These are phyloP conservation scores for Naganishia albida DNA, from an alignment of 1,284 basidiomycete genomes.

Conservation along the genomic window DNA sequence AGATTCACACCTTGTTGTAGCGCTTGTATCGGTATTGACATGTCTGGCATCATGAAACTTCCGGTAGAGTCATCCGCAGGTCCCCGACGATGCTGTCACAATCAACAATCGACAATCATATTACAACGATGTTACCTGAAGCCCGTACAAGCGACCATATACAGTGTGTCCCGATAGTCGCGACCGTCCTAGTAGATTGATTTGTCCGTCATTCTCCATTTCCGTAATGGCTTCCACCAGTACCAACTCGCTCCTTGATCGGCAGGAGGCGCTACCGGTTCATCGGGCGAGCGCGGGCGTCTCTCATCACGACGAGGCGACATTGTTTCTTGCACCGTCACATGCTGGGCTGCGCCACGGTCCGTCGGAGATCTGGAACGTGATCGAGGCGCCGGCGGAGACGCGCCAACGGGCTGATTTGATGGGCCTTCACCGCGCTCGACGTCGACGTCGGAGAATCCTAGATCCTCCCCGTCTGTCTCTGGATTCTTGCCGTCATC, in stretches of 20 bases:
- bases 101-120: not conserved
- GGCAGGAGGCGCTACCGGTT: not conserved
- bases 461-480: slow-evolving; percentile 16
- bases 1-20: slow-evolving; percentile 13
- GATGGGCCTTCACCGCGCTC: slow-evolving; percentile 18
- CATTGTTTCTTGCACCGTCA: not conserved
- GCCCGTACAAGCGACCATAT: not conserved
- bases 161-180: not conserved
- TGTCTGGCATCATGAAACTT: not conserved
- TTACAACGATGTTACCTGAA: slow-evolving; percentile 5
- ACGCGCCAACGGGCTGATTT: not conserved
- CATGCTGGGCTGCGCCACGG: not conserved
- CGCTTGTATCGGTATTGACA: slow-evolving; percentile 20
- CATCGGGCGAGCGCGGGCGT: not conserved
- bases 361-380: slow-evolving; percentile 22
- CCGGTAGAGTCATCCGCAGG: not conserved
- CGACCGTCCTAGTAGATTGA: slow-evolving; percentile 9
- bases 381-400: not conserved
- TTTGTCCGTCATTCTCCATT: slow-evolving; percentile 26
- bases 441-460: slow-evolving; percentile 19
- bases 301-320: not conserved
- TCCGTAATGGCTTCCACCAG: slow-evolving; percentile 23
- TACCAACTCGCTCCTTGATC: slow-evolving; percentile 18
- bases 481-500: slow-evolving; percentile 20
- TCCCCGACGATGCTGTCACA: not conserved